Conservation (phyloP, 495 filamentous ascomycete genomes). For the Neurospora sp. region DNA sequence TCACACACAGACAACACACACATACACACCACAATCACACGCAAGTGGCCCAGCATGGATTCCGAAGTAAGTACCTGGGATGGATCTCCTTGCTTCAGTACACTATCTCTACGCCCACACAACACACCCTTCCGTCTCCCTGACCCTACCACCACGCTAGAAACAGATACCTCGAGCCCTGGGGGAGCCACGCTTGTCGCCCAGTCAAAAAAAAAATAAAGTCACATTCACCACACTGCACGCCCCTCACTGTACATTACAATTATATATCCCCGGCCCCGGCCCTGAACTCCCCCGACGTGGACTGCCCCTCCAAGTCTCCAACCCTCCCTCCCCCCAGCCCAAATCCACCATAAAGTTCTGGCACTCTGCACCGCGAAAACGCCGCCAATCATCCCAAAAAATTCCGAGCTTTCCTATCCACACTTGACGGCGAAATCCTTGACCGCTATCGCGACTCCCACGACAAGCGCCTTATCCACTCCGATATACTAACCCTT, state of each 20-base stretch:
- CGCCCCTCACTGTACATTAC: background rate
- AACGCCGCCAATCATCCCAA: background rate
- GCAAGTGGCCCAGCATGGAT: background rate
- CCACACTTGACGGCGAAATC: background rate
- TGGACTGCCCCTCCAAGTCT: background rate
- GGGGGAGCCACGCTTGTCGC: background rate
- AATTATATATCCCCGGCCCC: background rate
- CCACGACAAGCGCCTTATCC: constrained; percentile 1
- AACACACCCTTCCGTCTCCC: background rate
- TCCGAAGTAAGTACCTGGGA: background rate
- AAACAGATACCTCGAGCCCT: background rate
- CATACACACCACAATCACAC: background rate
- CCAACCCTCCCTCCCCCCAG: background rate
- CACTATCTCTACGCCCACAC: background rate
- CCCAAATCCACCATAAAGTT: background rate
- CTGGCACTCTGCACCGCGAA: background rate
- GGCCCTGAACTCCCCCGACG: background rate
- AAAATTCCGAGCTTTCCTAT: background rate
- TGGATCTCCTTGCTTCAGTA: background rate
- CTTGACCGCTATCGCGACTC: background rate
- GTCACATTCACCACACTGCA: background rate
- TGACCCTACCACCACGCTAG: background rate
- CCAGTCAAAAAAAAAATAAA: background rate
- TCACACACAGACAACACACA: background rate
- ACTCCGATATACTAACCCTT: constrained; percentile 19